Conservation (phyloP, 139 green algal species). For the Chlorokybus atmophyticus region DNA sequence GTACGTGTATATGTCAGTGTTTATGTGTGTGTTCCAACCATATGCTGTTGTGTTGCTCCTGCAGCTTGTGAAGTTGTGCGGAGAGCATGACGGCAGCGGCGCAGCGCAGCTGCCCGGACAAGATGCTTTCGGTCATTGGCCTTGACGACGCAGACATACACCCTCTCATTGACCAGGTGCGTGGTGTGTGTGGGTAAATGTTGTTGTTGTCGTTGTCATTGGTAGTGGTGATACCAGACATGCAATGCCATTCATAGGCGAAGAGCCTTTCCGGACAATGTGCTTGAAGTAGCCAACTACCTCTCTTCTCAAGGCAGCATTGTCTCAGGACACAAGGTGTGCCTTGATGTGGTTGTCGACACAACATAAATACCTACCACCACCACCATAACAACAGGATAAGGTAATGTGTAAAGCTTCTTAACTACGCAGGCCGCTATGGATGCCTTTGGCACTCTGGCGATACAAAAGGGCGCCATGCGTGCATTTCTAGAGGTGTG, state of each 20-base stretch:
- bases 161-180: background rate
- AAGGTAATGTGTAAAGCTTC: constrained; percentile 40
- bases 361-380: constrained; percentile 37
- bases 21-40: no score
- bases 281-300: constrained; percentile 76
- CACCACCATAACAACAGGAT: constrained; percentile 68
- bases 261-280: constrained; percentile 27
- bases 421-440: no score
- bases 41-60: no score
- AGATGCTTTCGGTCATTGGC: constrained; percentile 81
- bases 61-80: constrained; percentile 50
- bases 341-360: constrained; percentile 48
- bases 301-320: constrained; percentile 72
- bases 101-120: constrained; percentile 43
- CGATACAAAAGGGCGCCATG: no score
- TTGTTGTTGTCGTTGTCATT: no score
- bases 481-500: no score
- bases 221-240: no score
- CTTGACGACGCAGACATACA: constrained; percentile 55
- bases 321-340: constrained; percentile 59
- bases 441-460: no score
- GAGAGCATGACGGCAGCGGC: constrained; percentile 69
- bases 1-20: no score
- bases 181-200: no score
- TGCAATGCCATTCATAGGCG: no score